Evolutionary conservation across 306 rosid genomes (phyloP).

Genomic region (Dryas alaskensis): DNA sequence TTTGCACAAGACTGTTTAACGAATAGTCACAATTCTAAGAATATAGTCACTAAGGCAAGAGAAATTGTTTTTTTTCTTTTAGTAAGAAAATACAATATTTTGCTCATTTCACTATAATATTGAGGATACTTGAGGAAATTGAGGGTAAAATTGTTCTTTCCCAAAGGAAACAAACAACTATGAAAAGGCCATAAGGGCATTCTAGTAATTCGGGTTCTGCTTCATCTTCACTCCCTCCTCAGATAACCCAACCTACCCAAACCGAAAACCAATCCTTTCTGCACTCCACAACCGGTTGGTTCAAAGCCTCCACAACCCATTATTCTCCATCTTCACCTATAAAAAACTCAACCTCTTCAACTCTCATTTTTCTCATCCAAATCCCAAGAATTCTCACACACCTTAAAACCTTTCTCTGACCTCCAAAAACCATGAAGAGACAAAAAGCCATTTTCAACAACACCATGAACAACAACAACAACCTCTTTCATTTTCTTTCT

Average conservation of each 20-base stretch:
- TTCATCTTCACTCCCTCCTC: conserved; percentile 15
- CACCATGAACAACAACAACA: conserved; percentile 13
- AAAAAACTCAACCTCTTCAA: neutral
- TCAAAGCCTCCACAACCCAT: conserved; percentile 4
- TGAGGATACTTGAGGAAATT: neutral
- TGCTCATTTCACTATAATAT: no score
- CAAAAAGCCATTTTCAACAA: conserved; percentile 23
- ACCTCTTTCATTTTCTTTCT: conserved; percentile 53
- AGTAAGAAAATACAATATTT: no score
- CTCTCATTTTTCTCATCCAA: neutral
- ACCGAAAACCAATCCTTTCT: conserved; percentile 24
- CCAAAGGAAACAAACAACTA: neutral
- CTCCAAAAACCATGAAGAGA: conserved; percentile 42
- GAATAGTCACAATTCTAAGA: no score
- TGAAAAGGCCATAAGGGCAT: neutral
- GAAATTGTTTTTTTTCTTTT: no score
- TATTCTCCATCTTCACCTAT: neutral
- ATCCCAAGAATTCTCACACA: neutral
- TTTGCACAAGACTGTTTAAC: no score
- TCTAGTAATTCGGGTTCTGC: no score
- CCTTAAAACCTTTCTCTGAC: neutral
- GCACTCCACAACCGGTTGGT: conserved; percentile 28
- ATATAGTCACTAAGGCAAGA: no score
- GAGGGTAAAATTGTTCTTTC: conserved; percentile 34
- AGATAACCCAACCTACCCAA: conserved; percentile 13